Percentiles rank a stretch among this genome's conserved stretches.
Conservation (phyloP, 192 early-diverging fungal genomes). For the Backusella mclennaniae region DNA sequence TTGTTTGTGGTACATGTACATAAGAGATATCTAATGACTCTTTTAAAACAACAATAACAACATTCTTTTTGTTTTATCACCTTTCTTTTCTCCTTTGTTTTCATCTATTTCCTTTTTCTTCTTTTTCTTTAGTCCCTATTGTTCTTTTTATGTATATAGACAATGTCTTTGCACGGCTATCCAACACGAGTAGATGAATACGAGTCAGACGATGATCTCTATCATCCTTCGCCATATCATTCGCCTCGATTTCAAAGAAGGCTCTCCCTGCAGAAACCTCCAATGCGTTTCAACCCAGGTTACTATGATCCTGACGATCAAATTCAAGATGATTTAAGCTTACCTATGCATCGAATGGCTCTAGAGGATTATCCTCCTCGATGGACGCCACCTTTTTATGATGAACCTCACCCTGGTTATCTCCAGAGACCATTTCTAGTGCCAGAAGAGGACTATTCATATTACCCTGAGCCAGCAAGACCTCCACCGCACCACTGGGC, state of each 20-base stretch:
- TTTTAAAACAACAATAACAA: constrained; percentile 9
- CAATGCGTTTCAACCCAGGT: neutral
- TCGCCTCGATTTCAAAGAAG: constrained; percentile 4
- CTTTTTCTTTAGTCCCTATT: neutral
- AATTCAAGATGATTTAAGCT: neutral
- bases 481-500: neutral
- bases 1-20: neutral
- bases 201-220: neutral
- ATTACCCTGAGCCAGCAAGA: neutral
- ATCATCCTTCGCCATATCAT: neutral
- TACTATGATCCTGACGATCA: neutral
- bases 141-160: neutral
- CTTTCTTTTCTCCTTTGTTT: neutral
- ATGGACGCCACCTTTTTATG: neutral
- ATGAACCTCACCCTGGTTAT: neutral
- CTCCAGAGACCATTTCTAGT: neutral
- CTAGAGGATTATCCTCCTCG: neutral
- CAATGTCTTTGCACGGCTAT: neutral
- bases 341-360: neutral
- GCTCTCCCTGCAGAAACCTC: neutral
- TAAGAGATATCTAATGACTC: constrained; percentile 4
- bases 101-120: neutral
- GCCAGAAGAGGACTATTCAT: neutral
- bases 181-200: constrained; percentile 4
- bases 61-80: constrained; percentile 9